A percentile compares a stretch with the other conserved stretches of the same genome.
Conservation (phyloP, 2,329 filamentous ascomycete genomes). For the Hymenotorrendiella dingleyae region DNA sequence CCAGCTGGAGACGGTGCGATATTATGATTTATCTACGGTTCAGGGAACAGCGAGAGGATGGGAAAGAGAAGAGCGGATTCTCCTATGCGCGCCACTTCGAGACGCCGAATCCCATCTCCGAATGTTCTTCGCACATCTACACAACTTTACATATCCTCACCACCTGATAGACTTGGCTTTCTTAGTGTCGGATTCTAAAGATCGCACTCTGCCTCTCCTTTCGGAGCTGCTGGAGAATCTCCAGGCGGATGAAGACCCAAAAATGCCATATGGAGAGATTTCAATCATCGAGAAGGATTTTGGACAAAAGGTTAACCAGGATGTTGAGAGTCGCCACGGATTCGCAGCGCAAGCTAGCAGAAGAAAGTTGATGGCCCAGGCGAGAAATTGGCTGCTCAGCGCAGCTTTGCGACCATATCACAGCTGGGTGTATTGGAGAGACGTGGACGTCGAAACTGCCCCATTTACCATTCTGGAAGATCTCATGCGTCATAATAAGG, state of each 20-base stretch:
- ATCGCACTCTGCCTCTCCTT: constrained; percentile 74
- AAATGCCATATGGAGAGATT: constrained; percentile 87
- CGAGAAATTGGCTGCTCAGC: constrained; percentile 92
- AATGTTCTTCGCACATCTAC: constrained; percentile 98
- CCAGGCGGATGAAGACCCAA: constrained; percentile 72
- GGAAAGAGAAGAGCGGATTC: constrained; percentile 92
- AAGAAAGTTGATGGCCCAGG: constrained; percentile 96
- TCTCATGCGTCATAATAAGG: constrained; percentile 97
- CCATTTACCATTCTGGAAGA: constrained; percentile 96
- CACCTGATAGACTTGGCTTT: constrained; percentile 95
- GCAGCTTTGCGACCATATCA: constrained; percentile 90
- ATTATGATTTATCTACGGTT: constrained; percentile 90
- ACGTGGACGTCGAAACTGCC: constrained; percentile 96
- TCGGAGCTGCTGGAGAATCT: constrained; percentile 69
- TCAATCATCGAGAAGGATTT: constrained; percentile 99
- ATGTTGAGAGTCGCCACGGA: constrained; percentile 94
- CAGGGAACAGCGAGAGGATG: constrained; percentile 88
- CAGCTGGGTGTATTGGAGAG: constrained; percentile 99
- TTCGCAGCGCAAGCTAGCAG: constrained; percentile 93
- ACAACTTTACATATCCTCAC: constrained; percentile 95
- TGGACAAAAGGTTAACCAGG: constrained; percentile 94
- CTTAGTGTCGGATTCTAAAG: constrained; percentile 94
- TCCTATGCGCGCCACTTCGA: constrained; percentile 88
- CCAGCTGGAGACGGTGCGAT: constrained; percentile 89
- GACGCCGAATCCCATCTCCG: constrained; percentile 87